A percentile compares a stretch with the other conserved stretches of the same genome.
phyloP scores from a whole-genome alignment of 2,329 filamentous ascomycete genomes.

The Aspergillus niger region DNA sequence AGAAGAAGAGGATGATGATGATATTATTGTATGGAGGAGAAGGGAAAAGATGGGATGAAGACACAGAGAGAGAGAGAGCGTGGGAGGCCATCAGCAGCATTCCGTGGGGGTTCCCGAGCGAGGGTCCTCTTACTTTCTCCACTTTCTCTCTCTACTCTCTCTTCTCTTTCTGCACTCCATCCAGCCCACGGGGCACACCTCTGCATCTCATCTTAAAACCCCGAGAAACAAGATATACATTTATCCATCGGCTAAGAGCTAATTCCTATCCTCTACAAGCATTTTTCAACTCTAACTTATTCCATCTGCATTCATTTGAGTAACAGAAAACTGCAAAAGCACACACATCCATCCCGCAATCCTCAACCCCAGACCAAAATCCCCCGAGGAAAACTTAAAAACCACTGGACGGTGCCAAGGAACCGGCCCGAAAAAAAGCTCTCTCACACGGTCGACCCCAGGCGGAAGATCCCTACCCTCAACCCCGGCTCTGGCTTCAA shows the following conservation, averaged over 20 bases:
- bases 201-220: not conserved
- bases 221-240: not conserved
- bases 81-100: not conserved
- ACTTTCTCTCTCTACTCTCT: not conserved
- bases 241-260: not conserved
- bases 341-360: not conserved
- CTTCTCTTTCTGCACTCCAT: not conserved
- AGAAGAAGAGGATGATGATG: not conserved
- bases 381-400: not conserved
- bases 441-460: not conserved
- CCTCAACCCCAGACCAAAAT: not conserved
- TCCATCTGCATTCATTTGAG: too few species aligned
- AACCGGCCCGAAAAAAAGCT: not conserved
- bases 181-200: not conserved
- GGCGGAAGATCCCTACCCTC: conserved; percentile 1
- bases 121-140: not conserved
- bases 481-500: not conserved
- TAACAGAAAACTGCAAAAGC: not conserved
- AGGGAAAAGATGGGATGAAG: not conserved
- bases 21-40: not conserved
- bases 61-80: conserved; percentile 8
- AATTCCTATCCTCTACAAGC: too few species aligned
- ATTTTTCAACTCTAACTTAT: too few species aligned
- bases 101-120: not conserved
- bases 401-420: not conserved